Percentiles rank a stretch among this genome's conserved stretches.
These are phyloP conservation scores for Aureobasidium sp. DNA, from an alignment of 2,329 filamentous ascomycete genomes.

Conservation along the genomic window DNA sequence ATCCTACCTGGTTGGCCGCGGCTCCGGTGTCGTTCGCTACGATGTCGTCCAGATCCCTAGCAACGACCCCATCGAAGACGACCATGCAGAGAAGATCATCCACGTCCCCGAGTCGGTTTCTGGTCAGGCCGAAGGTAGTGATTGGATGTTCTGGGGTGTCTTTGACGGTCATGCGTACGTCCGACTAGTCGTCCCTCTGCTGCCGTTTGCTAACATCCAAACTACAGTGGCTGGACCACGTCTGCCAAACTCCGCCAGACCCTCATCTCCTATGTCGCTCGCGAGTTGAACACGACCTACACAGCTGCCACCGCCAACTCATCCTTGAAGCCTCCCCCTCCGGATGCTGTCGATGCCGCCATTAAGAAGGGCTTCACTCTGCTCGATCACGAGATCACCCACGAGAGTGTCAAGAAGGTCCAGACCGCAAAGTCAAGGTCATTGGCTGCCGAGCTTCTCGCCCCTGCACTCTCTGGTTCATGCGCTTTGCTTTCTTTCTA, in stretches of 20 bases:
- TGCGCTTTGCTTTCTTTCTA: conserved; percentile 96
- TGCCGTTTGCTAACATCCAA: not conserved
- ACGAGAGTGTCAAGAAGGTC: conserved; percentile 87
- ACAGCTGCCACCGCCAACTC: conserved; percentile 57
- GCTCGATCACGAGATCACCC: conserved; percentile 87
- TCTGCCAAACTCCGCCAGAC: conserved; percentile 91
- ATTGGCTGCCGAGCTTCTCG: conserved; percentile 84
- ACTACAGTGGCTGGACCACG: conserved; percentile 81
- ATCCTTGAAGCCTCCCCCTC: conserved; percentile 54
- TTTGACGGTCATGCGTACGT: conserved; percentile 90
- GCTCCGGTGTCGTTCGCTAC: conserved; percentile 86
- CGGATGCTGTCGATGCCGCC: conserved; percentile 76
- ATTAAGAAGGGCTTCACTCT: conserved; percentile 88
- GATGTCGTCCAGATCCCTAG: conserved; percentile 90
- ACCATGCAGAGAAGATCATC: conserved; percentile 96
- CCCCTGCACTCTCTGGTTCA: conserved; percentile 90
- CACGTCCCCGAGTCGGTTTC: conserved; percentile 62
- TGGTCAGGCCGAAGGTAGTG: conserved; percentile 52
- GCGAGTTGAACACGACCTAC: conserved; percentile 88
- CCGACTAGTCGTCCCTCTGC: not conserved
- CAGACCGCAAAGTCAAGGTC: conserved; percentile 80
- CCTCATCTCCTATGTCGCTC: conserved; percentile 83
- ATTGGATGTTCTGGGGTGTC: conserved; percentile 99
- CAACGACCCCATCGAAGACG: conserved; percentile 97
- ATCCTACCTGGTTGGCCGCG: conserved; percentile 82